Conservation (phyloP, 1,284 basidiomycete genomes). For the Butyriboletus appendiculatus region DNA sequence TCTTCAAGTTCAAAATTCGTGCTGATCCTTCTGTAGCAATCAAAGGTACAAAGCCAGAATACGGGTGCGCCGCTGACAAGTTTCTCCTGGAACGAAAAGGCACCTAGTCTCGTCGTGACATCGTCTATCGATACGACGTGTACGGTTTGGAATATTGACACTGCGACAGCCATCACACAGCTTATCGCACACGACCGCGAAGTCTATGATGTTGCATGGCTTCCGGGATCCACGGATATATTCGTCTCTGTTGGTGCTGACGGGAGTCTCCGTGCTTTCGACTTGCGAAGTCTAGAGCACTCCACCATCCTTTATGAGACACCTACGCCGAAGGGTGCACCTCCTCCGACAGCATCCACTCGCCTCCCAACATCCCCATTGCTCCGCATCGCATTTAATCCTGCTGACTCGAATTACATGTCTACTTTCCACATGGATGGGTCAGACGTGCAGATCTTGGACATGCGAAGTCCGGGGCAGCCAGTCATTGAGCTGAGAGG, state of each 20-base stretch:
- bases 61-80: conserved; percentile 89
- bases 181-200: conserved; percentile 98
- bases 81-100: conserved; percentile 94
- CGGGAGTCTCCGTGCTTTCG: conserved; percentile 95
- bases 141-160: conserved; percentile 97
- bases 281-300: conserved; percentile 94
- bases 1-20: conserved; percentile 10
- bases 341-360: conserved; percentile 56
- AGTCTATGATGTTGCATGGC: conserved; percentile 97
- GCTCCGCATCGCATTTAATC: conserved; percentile 85
- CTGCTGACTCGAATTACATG: conserved; percentile 86
- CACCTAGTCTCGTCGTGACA: conserved; percentile 87
- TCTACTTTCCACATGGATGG: conserved; percentile 94
- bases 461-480: conserved; percentile 92
- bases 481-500: conserved; percentile 89
- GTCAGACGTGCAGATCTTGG: conserved; percentile 83
- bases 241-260: conserved; percentile 99
- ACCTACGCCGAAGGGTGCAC: conserved; percentile 70
- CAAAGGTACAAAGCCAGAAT: conserved; percentile 82
- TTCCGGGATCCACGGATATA: conserved; percentile 96
- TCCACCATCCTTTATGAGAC: conserved; percentile 99
- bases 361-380: conserved; percentile 80
- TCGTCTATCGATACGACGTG: conserved; percentile 97
- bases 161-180: conserved; percentile 94
- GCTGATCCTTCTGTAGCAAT: conserved; percentile 54